Base-by-base conservation (phyloP, 2,329 filamentous ascomycete species). In the Didymellaceae sp. region DNA sequence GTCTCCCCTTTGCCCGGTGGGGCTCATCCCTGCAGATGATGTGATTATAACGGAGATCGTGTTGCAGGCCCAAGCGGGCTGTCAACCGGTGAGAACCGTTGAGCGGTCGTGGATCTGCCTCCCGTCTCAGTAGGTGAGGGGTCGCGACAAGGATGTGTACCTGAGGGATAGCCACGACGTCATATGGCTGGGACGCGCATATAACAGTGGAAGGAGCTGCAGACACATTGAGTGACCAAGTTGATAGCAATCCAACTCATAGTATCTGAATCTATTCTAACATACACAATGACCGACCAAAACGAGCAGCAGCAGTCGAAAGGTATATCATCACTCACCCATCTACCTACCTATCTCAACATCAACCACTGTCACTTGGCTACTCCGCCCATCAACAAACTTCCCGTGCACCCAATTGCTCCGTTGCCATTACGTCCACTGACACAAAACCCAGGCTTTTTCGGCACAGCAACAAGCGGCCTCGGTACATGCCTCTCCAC, bases 381-480 rank as follows among this genome's bases (percentile, higher is more conserved):
- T n/a, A n/a, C n/a, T n/a, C n/a, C n/a, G n/a, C n/a, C n/a, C 17
- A 34, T 5, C 32, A 34, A n/a, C 9, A 6, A n/a, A n/a, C n/a
- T n/a, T n/a, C n/a, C n/a, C n/a, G n/a, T n/a, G n/a, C n/a, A n/a
- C n/a, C n/a, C n/a, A n/a, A n/a, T n/a, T n/a, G n/a, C n/a, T n/a
- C n/a, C n/a, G n/a, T n/a, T n/a, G n/a, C n/a, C n/a, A n/a, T n/a
- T n/a, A n/a, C n/a, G n/a, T n/a, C n/a, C 5, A 3, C 26, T 28
- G 10, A 28, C 26, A 54, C 30, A 21, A 7, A 1, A 22, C 28
- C 9, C 44, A 69, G 68, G 66, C 48, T 63, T 71, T 57, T 70
- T 71, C 55, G 61, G 66, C 45, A 69, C 68, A 44, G 67, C 64
- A 26, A 59, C 66, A 4, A 58, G 66, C 43, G 70, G 68, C 13